phyloP scores from a whole-genome alignment of 805 yeast genomes.

The Nakazawaea sp. region DNA sequence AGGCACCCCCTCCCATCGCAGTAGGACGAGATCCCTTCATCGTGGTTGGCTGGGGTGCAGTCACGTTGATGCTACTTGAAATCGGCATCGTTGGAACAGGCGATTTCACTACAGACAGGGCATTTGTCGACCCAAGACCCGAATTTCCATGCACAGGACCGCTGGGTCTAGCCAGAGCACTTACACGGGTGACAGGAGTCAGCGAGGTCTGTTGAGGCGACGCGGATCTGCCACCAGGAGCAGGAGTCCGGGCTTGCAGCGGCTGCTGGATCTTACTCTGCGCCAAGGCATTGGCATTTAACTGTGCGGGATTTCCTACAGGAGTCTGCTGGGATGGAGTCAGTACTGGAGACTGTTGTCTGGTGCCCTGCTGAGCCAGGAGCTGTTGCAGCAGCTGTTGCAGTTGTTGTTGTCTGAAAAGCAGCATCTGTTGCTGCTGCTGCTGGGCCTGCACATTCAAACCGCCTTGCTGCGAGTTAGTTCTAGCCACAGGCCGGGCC shows the following conservation, averaged over 20 bases:
- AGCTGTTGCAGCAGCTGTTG: slow-evolving; percentile 14
- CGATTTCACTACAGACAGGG: slow-evolving; percentile 32
- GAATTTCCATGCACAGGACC: slow-evolving; percentile 15
- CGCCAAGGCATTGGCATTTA: slow-evolving; percentile 12
- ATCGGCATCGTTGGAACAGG: slow-evolving; percentile 65
- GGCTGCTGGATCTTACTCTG: neutral
- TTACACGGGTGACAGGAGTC: slow-evolving; percentile 37
- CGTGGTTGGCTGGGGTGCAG: slow-evolving; percentile 58
- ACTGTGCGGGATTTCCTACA: too few relatives aligned
- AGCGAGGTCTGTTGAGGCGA: slow-evolving; percentile 21
- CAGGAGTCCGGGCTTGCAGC: slow-evolving; percentile 7
- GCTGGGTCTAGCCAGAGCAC: slow-evolving; percentile 39
- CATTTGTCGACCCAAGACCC: slow-evolving; percentile 11
- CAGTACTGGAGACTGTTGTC: slow-evolving; percentile 12
- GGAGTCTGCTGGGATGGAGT: slow-evolving; percentile 8
- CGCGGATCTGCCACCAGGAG: slow-evolving; percentile 13
- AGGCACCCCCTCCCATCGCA: slow-evolving; percentile 75
- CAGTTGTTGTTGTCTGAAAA: slow-evolving; percentile 11
- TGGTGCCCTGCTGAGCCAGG: neutral
- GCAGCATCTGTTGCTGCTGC: slow-evolving; percentile 11
- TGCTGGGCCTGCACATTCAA: slow-evolving; percentile 11
- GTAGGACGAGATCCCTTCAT: slow-evolving; percentile 74
- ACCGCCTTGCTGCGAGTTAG: slow-evolving; percentile 5
- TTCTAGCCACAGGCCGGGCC: neutral
- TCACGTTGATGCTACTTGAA: slow-evolving; percentile 59